Percentiles rank a stretch among this genome's conserved stretches.
phyloP scores from a whole-genome alignment of 257 asterid genomes.

The Cinchona pubescens region DNA sequence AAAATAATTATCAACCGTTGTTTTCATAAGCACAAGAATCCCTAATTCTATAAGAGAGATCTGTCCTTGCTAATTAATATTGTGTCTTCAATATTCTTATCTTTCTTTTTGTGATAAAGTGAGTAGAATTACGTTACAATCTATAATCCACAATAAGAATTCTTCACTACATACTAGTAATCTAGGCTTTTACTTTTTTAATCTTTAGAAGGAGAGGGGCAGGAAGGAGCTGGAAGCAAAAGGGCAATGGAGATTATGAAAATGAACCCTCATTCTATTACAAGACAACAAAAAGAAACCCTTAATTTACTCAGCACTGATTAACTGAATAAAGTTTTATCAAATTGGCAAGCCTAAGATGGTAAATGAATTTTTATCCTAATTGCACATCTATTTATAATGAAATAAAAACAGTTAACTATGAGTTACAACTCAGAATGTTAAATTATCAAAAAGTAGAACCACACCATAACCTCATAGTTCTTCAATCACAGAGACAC shows the following conservation, averaged over 20 bases:
- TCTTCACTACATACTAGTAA: background rate
- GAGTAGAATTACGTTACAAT: background rate
- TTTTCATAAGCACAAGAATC: background rate
- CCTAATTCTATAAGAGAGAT: background rate
- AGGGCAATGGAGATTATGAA: background rate
- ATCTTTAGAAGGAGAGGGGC: background rate
- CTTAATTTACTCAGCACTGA: background rate
- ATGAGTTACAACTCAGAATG: background rate
- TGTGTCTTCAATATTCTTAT: background rate
- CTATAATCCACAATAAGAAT: background rate
- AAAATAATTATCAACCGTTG: background rate
- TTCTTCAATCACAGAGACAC: too few relatives aligned
- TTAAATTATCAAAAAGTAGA: background rate
- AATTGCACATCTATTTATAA: background rate
- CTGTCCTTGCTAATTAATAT: background rate
- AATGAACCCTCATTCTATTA: background rate
- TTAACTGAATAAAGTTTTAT: background rate
- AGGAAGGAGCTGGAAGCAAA: background rate
- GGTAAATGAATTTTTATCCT: background rate
- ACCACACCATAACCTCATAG: background rate
- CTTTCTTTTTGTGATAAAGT: background rate
- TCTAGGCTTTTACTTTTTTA: background rate
- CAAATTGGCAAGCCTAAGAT: background rate
- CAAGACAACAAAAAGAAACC: background rate
- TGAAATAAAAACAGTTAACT: background rate